These are phyloP conservation scores for Aspergillus sp. DNA, from an alignment of 2,329 filamentous ascomycete genomes.

Conservation along the genomic window DNA sequence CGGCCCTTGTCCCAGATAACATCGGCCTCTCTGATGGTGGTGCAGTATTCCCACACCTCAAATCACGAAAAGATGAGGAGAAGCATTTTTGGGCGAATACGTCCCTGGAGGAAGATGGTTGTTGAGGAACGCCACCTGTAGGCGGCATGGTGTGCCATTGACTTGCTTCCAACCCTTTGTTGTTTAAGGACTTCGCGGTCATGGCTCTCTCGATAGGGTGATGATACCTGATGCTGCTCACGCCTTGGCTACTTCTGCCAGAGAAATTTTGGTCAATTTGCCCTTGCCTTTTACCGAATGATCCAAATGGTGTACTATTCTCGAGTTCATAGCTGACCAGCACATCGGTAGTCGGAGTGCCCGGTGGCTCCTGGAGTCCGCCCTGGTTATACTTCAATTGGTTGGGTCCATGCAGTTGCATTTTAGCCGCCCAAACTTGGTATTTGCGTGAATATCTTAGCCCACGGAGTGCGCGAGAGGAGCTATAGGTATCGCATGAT, in stretches of 20 bases:
- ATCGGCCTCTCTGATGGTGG: not conserved
- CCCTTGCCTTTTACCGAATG: not conserved
- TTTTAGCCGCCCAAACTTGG: conserved; percentile 29
- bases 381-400: conserved; percentile 8
- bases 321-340: conserved; percentile 16
- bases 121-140: not conserved
- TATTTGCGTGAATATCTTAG: conserved; percentile 17
- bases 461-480: not conserved
- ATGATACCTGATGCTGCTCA: not conserved
- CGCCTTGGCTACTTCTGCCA: not conserved
- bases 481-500: not conserved
- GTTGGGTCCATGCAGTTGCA: conserved; percentile 24
- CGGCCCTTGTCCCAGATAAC: no score
- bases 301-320: not conserved
- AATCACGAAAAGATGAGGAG: not conserved
- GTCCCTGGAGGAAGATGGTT: not conserved
- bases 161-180: not conserved
- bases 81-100: not conserved
- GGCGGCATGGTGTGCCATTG: not conserved
- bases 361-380: conserved; percentile 25
- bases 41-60: no score
- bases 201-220: not conserved
- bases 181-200: no score
- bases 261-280: not conserved
- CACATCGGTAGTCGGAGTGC: conserved; percentile 25